Evolutionary conservation across 2,329 filamentous ascomycete species (phyloP).

Genomic region (Venturia pyrina): DNA sequence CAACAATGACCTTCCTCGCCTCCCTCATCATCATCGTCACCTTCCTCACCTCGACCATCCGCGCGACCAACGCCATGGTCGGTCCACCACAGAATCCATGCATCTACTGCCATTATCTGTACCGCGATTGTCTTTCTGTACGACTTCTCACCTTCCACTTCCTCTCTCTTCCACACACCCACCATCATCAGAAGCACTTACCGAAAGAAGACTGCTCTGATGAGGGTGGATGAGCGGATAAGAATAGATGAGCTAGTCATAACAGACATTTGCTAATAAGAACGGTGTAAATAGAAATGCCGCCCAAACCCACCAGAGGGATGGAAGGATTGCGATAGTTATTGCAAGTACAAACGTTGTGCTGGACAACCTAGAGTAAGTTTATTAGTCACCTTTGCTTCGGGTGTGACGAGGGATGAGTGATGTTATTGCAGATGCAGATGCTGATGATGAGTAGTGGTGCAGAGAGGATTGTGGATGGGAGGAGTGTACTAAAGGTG

Average conservation of each 20-base stretch:
- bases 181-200: too few relatives aligned
- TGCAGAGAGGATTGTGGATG: slow-evolving; percentile 1
- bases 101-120: neutral
- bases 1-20: neutral
- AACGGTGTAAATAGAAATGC: neutral
- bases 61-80: too few relatives aligned
- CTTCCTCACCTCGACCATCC: neutral
- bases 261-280: neutral
- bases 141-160: neutral
- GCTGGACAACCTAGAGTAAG: neutral
- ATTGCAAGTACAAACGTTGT: neutral
- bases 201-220: too few relatives aligned
- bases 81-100: neutral
- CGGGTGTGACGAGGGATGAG: neutral
- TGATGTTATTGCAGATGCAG: too few relatives aligned
- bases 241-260: too few relatives aligned
- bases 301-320: neutral
- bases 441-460: neutral
- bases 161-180: too few relatives aligned
- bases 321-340: neutral
- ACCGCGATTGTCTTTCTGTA: neutral
- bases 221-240: too few relatives aligned
- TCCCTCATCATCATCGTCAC: neutral
- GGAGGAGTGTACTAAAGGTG: neutral
- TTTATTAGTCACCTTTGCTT: neutral